phyloP scores from a whole-genome alignment of 108 stramenopile genomes.

The Halocafeteria seosinensis region DNA sequence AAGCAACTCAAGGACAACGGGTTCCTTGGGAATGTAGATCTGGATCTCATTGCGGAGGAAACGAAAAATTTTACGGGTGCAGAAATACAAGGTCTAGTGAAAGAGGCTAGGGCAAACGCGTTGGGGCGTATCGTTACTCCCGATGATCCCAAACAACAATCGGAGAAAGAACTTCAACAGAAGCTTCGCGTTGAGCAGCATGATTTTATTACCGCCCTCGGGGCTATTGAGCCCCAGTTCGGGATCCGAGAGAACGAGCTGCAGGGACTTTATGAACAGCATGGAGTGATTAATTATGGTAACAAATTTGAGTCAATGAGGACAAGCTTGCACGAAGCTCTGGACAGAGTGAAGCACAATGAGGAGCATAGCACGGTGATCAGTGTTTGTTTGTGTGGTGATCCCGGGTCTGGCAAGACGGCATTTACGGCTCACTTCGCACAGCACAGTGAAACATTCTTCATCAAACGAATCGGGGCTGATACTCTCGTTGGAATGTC shows the following conservation, averaged over 20 bases:
- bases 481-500: constrained; percentile 79
- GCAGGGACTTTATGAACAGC: constrained; percentile 59
- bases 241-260: constrained; percentile 72
- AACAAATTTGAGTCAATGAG: constrained; percentile 61
- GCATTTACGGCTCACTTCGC: constrained; percentile 84
- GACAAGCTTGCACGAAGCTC: constrained; percentile 55
- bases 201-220: constrained; percentile 67
- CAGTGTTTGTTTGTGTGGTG: constrained; percentile 70
- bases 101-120: constrained; percentile 83
- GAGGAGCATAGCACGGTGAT: constrained; percentile 75
- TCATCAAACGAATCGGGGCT: constrained; percentile 81
- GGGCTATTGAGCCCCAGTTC: constrained; percentile 76
- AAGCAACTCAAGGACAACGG: constrained; percentile 63
- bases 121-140: constrained; percentile 16
- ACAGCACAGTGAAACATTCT: constrained; percentile 73
- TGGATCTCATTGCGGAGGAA: constrained; percentile 57
- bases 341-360: constrained; percentile 58
- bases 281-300: constrained; percentile 83
- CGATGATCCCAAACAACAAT: constrained; percentile 50
- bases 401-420: constrained; percentile 70
- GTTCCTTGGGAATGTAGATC: constrained; percentile 63
- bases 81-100: constrained; percentile 89
- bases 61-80: constrained; percentile 97
- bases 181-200: background rate
- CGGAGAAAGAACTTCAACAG: too few relatives aligned